Conservation (phyloP, 2,329 filamentous ascomycete genomes). For the Aschersonia sp. region DNA sequence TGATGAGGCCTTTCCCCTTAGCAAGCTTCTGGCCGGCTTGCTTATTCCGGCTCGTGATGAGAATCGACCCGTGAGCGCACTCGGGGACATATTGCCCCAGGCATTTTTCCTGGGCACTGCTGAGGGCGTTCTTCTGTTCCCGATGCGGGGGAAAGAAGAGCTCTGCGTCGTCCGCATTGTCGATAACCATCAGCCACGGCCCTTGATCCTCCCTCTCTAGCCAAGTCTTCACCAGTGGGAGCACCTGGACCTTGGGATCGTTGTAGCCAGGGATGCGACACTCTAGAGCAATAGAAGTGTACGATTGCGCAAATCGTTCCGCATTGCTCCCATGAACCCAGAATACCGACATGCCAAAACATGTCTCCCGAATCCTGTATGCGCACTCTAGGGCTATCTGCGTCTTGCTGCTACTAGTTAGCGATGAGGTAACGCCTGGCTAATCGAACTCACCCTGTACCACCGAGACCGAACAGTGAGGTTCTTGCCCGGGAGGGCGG, state of each 20-base stretch:
- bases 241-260: constrained; percentile 19
- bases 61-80: neutral
- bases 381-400: constrained; percentile 17
- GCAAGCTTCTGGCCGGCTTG: neutral
- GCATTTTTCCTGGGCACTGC: constrained; percentile 5
- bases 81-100: neutral
- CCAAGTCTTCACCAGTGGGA: constrained; percentile 16
- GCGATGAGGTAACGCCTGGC: too few relatives aligned
- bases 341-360: constrained; percentile 21
- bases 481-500: constrained; percentile 9
- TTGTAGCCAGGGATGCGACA: constrained; percentile 14
- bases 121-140: constrained; percentile 8
- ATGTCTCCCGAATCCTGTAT: constrained; percentile 1
- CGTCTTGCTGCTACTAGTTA: constrained; percentile 11
- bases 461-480: constrained; percentile 15
- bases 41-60: constrained; percentile 1
- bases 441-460: constrained; percentile 9
- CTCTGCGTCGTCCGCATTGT: constrained; percentile 26
- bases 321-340: constrained; percentile 20
- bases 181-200: constrained; percentile 27
- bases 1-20: constrained; percentile 3
- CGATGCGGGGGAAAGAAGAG: constrained; percentile 11
- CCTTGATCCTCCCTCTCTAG: constrained; percentile 14
- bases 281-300: constrained; percentile 15
- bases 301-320: constrained; percentile 18